Evolutionary conservation across 2,329 filamentous ascomycete genomes (phyloP).

Genomic region (Arthroderma uncinatum): DNA sequence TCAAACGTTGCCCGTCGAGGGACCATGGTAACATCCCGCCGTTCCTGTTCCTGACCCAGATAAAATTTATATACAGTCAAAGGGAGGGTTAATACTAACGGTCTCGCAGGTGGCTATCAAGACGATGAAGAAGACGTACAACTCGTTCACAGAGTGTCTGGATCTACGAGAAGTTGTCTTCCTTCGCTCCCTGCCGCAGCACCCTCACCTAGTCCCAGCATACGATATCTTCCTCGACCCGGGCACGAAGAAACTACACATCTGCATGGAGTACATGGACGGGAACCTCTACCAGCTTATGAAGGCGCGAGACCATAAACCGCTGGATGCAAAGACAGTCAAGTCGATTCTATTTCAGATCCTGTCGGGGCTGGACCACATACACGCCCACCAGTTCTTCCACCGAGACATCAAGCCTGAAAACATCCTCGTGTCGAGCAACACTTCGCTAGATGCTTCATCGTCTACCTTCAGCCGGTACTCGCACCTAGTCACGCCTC

Average conservation of each 20-base stretch:
- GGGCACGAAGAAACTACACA: conserved; percentile 90
- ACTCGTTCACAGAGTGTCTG: conserved; percentile 78
- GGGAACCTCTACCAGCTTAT: conserved; percentile 97
- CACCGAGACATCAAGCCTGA: conserved; percentile 98
- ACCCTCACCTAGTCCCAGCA: conserved; percentile 89
- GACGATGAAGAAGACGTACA: conserved; percentile 99
- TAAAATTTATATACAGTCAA: background rate
- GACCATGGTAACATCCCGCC: conserved; percentile 58
- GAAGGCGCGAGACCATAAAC: conserved; percentile 96
- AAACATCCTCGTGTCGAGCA: conserved; percentile 94
- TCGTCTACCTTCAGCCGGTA: conserved; percentile 78
- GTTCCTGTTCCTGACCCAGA: background rate
- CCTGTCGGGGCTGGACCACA: conserved; percentile 88
- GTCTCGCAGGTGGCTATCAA: conserved; percentile 79
- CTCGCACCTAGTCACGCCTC: conserved; percentile 83
- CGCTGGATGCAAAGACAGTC: conserved; percentile 75
- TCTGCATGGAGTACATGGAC: conserved; percentile 99
- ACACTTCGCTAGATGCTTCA: conserved; percentile 61
- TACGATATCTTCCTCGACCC: conserved; percentile 97
- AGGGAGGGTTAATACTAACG: background rate
- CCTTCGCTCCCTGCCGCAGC: conserved; percentile 72
- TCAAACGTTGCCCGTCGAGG: conserved; percentile 78
- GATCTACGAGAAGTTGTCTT: conserved; percentile 97
- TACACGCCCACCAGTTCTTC: conserved; percentile 94
- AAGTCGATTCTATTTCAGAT: conserved; percentile 99